Evolutionary conservation across 257 asterid genomes (phyloP).

Genomic region (Haberlea rhodopensis): DNA sequence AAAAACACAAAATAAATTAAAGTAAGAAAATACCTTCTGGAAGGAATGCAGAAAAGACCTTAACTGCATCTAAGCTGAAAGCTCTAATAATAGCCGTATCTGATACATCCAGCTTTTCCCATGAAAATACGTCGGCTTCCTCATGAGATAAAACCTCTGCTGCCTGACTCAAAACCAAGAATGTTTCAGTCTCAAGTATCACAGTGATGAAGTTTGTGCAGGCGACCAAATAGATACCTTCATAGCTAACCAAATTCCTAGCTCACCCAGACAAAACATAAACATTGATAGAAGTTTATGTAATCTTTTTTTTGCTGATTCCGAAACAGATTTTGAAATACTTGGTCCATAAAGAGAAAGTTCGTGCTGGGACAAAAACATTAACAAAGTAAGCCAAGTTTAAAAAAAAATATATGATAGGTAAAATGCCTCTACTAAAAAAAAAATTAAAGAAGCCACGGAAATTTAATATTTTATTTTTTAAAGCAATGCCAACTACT

Average conservation of each 20-base stretch:
- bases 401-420: slow-evolving; percentile 4
- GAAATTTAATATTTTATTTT: too few species aligned
- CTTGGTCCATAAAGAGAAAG: slow-evolving; percentile 25
- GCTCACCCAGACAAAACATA: slow-evolving; percentile 59
- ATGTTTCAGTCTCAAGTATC: not conserved
- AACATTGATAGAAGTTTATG: slow-evolving; percentile 35
- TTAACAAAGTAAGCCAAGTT: slow-evolving; percentile 20
- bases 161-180: slow-evolving; percentile 45
- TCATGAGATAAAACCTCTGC: slow-evolving; percentile 53
- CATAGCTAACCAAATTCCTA: slow-evolving; percentile 70
- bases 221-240: slow-evolving; percentile 47
- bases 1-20: slow-evolving; percentile 6
- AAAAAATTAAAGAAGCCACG: not conserved
- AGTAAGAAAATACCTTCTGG: slow-evolving; percentile 48
- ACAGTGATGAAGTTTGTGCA: not conserved
- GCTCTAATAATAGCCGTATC: slow-evolving; percentile 38
- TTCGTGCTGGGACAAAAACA: slow-evolving; percentile 39
- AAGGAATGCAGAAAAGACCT: slow-evolving; percentile 38
- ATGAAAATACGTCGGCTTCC: slow-evolving; percentile 34
- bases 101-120: slow-evolving; percentile 46
- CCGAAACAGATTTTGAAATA: slow-evolving; percentile 34
- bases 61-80: slow-evolving; percentile 53
- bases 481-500: not conserved
- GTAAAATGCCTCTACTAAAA: not conserved
- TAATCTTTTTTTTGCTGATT: slow-evolving; percentile 44